These are phyloP conservation scores for Hymenoscyphus infarciens DNA, from an alignment of 2,329 filamentous ascomycete species.

Conservation along the genomic window DNA sequence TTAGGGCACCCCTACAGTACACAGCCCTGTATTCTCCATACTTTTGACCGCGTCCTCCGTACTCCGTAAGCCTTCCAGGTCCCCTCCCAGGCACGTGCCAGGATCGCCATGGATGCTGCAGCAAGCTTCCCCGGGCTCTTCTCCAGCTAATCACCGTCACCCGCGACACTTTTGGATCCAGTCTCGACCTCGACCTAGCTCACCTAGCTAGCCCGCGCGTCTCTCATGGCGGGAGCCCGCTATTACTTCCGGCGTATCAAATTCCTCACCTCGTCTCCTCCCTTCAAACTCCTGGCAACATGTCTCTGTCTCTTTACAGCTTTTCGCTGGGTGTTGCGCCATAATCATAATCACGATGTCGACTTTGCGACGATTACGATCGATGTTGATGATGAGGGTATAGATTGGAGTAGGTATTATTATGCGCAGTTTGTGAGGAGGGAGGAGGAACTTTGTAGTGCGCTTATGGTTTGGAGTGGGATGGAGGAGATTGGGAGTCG, in stretches of 20 bases:
- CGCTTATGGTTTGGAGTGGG: constrained; percentile 30
- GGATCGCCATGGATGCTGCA: too few species aligned
- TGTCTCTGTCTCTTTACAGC: constrained; percentile 20
- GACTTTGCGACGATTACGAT: constrained; percentile 7
- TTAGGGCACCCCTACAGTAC: too few species aligned
- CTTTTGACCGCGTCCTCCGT: too few species aligned
- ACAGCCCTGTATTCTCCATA: too few species aligned
- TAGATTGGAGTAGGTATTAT: constrained; percentile 29
- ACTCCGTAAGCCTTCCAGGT: too few species aligned
- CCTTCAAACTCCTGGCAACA: constrained; percentile 18
- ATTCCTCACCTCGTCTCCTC: constrained; percentile 17
- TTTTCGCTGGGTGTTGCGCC: constrained; percentile 24
- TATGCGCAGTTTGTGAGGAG: constrained; percentile 33
- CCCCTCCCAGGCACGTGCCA: too few species aligned
- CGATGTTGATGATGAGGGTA: constrained; percentile 21
- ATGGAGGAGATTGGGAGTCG: constrained; percentile 31
- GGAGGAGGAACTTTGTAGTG: constrained; percentile 30
- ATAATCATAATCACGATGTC: constrained; percentile 27
- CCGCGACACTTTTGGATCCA: not conserved
- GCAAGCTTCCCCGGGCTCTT: not conserved
- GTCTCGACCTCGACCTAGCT: not conserved
- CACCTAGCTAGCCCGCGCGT: too few species aligned
- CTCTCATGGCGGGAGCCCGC: constrained; percentile 22
- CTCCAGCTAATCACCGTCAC: not conserved
- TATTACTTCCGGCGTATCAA: constrained; percentile 25